A percentile compares a stretch with the other conserved stretches of the same genome.
Evolutionary conservation across 2,329 filamentous ascomycete genomes (phyloP).

Genomic region (Calonectria crousiana): DNA sequence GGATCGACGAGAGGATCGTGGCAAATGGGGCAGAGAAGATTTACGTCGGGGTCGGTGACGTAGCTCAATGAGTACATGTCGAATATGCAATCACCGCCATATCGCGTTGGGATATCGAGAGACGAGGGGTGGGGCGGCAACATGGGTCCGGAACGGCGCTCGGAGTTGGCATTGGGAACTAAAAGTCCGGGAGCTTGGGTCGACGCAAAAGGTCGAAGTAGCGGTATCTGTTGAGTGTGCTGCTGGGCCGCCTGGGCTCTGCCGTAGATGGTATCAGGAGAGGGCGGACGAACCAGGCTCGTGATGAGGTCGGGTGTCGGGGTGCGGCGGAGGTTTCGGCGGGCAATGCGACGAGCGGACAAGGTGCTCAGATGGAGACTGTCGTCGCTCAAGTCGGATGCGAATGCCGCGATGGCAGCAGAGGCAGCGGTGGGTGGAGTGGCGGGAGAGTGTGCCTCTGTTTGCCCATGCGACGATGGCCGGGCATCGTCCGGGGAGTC

Average conservation of each 20-base stretch:
- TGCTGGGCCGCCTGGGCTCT: conserved; percentile 43
- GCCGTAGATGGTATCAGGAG: conserved; percentile 51
- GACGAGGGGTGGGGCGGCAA: conserved; percentile 53
- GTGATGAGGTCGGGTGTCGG: conserved; percentile 56
- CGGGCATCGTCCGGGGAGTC: conserved; percentile 5
- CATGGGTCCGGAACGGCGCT: conserved; percentile 51
- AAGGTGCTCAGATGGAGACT: conserved; percentile 50
- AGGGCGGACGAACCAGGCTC: conserved; percentile 53
- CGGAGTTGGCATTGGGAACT: conserved; percentile 39
- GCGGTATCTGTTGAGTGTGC: conserved; percentile 35
- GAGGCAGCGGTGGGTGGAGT: conserved; percentile 21
- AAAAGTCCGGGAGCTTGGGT: conserved; percentile 31
- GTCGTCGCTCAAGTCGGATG: conserved; percentile 53
- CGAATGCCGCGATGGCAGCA: conserved; percentile 31
- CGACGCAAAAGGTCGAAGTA: conserved; percentile 21
- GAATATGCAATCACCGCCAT: conserved; percentile 54
- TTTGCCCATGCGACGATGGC: conserved; percentile 16
- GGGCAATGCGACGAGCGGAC: conserved; percentile 51
- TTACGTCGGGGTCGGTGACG: conserved; percentile 58
- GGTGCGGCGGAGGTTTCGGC: conserved; percentile 50
- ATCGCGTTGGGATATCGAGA: conserved; percentile 53
- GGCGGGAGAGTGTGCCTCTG: conserved; percentile 29
- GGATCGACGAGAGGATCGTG: conserved; percentile 71
- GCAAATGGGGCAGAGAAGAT: conserved; percentile 68
- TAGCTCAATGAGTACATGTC: conserved; percentile 62